Evolutionary conservation across 1,284 basidiomycete species (phyloP).

Genomic region (Cerrena zonata): DNA sequence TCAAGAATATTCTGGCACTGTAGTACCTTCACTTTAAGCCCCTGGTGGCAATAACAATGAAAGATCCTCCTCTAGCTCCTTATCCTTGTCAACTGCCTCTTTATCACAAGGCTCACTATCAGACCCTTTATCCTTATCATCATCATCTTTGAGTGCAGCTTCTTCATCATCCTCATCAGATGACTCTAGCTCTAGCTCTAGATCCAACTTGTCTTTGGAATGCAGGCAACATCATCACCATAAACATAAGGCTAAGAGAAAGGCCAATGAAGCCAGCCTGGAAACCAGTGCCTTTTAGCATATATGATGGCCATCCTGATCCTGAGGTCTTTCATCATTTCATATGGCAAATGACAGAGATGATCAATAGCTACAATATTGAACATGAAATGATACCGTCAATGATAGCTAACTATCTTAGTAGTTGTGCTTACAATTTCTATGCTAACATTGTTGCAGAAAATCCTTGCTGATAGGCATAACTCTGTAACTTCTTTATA

Average conservation of each 20-base stretch:
- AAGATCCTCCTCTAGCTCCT: not conserved
- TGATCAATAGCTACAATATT: constrained; percentile 7
- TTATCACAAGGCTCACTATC: not conserved
- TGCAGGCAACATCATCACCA: not conserved
- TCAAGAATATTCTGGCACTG: too few species aligned
- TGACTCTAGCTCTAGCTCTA: not conserved
- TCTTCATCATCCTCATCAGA: not conserved
- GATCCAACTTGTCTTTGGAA: not conserved
- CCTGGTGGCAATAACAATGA: too few species aligned
- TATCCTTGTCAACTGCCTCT: not conserved
- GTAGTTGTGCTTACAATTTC: constrained; percentile 34
- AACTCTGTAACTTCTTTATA: constrained; percentile 25
- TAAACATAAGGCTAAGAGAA: constrained; percentile 1
- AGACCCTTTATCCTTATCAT: not conserved
- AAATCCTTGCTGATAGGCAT: constrained; percentile 14
- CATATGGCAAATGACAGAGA: constrained; percentile 10
- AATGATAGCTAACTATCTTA: constrained; percentile 19
- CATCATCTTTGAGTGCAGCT: not conserved
- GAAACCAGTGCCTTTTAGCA: constrained; percentile 14
- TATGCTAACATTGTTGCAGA: constrained; percentile 31
- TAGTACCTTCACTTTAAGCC: too few species aligned
- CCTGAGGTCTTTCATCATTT: constrained; percentile 17
- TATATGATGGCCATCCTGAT: constrained; percentile 12
- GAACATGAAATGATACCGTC: not conserved
- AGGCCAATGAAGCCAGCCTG: constrained; percentile 7